Evolutionary conservation across 208 protist genomes (phyloP), one percentile per base, ranked within the genome.

Genomic region (Strigomonas galati): DNA sequence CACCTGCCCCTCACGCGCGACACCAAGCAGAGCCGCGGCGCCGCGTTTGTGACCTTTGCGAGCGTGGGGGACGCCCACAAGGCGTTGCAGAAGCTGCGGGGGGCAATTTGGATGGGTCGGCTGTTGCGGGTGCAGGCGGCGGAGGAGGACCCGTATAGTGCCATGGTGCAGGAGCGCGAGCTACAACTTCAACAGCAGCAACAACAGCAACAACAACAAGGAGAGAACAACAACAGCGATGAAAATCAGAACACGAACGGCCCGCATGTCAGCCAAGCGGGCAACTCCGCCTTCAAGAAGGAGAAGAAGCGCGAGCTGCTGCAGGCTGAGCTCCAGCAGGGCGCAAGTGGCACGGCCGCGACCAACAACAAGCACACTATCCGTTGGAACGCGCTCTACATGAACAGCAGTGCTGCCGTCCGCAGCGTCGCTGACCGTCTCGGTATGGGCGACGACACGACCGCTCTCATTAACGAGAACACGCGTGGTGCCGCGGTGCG

Each of bases 1-100:
- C 95, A 98, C 80, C 91, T 99, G 35, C 91, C 95, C 1, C 74
- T 98, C 15, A 98, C 98, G 24, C 74, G 72, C n/a, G 83, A 97
- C 59, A 97, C 95, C 0, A 84, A 92, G 32, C 89, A 97, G 65
- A 85, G 88, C 44, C 97, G 95, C 59, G 98, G 98, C 44, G 79
- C 95, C 1, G 97, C 85, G 24, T 99, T 97, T 76, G 81, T 99
- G 17, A 74, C 83, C 24, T 99, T 96, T 68, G 55, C 76, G 0
- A 43, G 73, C 1, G 80, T 80, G 21, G 84, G 96, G 35, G 86
- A 98, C 56, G 98, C 98, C 0, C 72, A 95, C 26, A 49, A 54
- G 17, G 94, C 93, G 0, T 70, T 95, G 52, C 67, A 71, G 54
- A 69, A 72, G 14, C 86, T 97, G 49, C 84, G 91, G 51, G 87